Evolutionary conservation across 2,329 filamentous ascomycete genomes (phyloP).

Genomic region (Emmonsiellopsis sp.): DNA sequence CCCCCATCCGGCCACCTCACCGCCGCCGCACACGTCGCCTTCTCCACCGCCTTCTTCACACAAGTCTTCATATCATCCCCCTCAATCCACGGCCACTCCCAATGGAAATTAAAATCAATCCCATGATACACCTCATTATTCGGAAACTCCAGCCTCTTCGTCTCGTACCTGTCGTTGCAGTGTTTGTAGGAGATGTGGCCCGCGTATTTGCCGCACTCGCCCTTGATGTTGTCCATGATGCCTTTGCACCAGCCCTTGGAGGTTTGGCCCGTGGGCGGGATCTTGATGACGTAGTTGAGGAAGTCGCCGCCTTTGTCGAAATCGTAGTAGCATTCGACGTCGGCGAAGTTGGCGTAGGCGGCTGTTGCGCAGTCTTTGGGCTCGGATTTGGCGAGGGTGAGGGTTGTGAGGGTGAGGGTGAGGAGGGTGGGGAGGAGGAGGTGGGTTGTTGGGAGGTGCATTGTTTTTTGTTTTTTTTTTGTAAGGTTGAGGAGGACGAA

Average conservation of each 20-base stretch:
- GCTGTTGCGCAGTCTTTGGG: neutral
- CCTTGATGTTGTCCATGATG: neutral
- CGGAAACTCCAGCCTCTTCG: neutral
- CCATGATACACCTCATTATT: neutral
- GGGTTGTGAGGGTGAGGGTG: neutral
- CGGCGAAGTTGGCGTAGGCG: neutral
- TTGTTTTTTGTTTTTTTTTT: neutral
- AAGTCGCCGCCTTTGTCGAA: neutral
- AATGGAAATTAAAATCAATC: neutral
- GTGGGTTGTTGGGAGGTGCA: neutral
- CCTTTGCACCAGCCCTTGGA: neutral
- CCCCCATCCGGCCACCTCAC: neutral
- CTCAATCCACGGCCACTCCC: neutral
- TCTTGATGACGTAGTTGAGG: neutral
- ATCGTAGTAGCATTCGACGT: neutral
- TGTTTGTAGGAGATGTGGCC: neutral
- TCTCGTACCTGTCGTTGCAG: neutral
- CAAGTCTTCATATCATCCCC: neutral
- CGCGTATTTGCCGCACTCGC: neutral
- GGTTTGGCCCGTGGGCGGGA: neutral
- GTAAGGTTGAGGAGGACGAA: too few species aligned
- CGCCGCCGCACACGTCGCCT: neutral
- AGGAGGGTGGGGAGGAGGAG: neutral
- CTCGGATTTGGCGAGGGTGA: neutral
- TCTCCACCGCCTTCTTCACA: neutral